Conservation (phyloP, 768 basidiomycete genomes). For the Fomitopsis serialis region DNA sequence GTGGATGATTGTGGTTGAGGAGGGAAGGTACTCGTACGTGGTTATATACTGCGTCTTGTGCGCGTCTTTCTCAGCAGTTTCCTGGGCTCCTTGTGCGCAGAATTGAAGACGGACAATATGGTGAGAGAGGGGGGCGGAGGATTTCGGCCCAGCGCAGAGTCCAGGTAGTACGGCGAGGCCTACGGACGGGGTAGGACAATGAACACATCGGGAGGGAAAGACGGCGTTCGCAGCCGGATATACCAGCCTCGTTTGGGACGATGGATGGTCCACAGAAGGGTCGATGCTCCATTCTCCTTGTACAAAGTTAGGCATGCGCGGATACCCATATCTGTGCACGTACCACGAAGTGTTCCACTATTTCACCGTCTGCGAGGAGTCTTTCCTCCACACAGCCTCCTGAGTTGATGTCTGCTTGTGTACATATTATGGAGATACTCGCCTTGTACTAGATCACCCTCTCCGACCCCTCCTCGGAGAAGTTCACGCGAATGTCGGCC, state of each 20-base stretch:
- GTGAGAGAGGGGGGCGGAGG: slow-evolving; percentile 10
- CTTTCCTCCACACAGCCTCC: slow-evolving; percentile 49
- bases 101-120: slow-evolving; percentile 3
- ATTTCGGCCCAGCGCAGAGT: slow-evolving; percentile 30
- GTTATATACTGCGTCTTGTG: slow-evolving; percentile 15
- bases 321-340: slow-evolving; percentile 19
- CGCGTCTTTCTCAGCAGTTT: slow-evolving; percentile 23
- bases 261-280: slow-evolving; percentile 71
- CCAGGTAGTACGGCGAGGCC: slow-evolving; percentile 24
- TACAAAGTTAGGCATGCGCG: not conserved
- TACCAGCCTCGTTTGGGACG: slow-evolving; percentile 83
- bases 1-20: slow-evolving; percentile 21
- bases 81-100: slow-evolving; percentile 21
- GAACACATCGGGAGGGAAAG: slow-evolving; percentile 50
- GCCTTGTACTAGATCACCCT: slow-evolving; percentile 75
- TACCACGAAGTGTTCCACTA: slow-evolving; percentile 70
- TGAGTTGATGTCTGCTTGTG: slow-evolving; percentile 1
- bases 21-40: slow-evolving; percentile 33
- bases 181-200: slow-evolving; percentile 30
- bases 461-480: slow-evolving; percentile 50
- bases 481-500: slow-evolving; percentile 60
- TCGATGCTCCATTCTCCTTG: slow-evolving; percentile 64
- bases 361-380: slow-evolving; percentile 66
- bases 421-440: slow-evolving; percentile 16
- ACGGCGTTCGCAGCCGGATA: slow-evolving; percentile 66